Conservation (phyloP, 768 basidiomycete species). For the Kwoniella europaea region DNA sequence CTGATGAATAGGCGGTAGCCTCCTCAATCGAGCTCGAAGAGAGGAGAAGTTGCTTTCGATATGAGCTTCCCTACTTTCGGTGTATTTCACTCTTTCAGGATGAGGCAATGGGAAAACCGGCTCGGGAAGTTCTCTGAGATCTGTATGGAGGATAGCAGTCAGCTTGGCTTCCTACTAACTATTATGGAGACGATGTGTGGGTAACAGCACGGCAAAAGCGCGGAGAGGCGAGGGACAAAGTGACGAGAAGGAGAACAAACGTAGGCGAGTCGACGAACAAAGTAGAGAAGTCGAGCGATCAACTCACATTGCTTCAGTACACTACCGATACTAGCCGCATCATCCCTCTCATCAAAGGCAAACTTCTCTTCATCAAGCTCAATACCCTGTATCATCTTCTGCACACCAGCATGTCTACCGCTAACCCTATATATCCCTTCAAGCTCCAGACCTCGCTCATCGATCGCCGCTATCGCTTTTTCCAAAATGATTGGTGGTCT, state of each 20-base stretch:
- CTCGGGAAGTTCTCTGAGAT: constrained; percentile 86
- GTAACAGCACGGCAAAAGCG: neutral
- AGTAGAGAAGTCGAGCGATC: neutral
- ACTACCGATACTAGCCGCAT: constrained; percentile 81
- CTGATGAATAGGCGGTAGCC: constrained; percentile 81
- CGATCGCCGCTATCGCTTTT: constrained; percentile 81
- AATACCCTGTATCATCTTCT: constrained; percentile 80
- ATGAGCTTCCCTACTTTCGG: constrained; percentile 77
- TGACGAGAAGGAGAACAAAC: neutral
- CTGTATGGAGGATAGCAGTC: constrained; percentile 54
- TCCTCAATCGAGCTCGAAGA: constrained; percentile 83
- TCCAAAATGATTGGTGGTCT: constrained; percentile 72
- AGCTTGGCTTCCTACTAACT: neutral
- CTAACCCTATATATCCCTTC: constrained; percentile 57
- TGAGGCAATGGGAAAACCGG: constrained; percentile 82
- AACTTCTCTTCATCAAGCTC: constrained; percentile 81
- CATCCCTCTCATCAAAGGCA: constrained; percentile 73
- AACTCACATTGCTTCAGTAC: constrained; percentile 68
- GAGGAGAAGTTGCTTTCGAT: constrained; percentile 71
- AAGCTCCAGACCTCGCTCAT: constrained; percentile 65
- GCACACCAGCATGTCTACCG: constrained; percentile 74
- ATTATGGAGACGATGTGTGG: constrained; percentile 55
- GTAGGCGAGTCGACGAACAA: neutral
- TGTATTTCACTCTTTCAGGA: constrained; percentile 79
- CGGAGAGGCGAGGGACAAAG: neutral